phyloP scores from a whole-genome alignment of 2,329 filamentous ascomycete genomes.

The Cercospora beticola region DNA sequence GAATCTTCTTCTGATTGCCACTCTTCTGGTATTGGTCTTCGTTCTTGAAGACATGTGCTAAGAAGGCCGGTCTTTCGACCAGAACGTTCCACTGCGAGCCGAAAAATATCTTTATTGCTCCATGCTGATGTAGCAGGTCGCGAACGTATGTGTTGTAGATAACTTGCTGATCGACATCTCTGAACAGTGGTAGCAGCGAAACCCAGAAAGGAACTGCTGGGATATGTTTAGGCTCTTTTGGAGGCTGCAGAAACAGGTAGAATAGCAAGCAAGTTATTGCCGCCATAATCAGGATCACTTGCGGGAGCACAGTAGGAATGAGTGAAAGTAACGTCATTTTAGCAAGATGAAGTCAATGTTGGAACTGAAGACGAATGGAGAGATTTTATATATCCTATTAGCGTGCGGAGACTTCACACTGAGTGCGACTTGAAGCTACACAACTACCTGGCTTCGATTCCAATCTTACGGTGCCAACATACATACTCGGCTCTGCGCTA shows the following conservation, averaged over 20 bases:
- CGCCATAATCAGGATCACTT: background rate
- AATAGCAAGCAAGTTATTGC: background rate
- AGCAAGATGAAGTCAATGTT: background rate
- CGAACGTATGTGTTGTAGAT: slow-evolving; percentile 5
- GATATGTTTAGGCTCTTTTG: slow-evolving; percentile 2
- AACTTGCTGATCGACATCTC: slow-evolving; percentile 3
- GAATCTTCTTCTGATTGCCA: slow-evolving; percentile 14
- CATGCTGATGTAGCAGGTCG: background rate
- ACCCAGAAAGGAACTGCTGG: slow-evolving; percentile 14
- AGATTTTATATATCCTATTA: background rate
- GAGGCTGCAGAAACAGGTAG: background rate
- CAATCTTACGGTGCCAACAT: too few relatives aligned
- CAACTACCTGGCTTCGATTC: too few relatives aligned
- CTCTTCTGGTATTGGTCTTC: slow-evolving; percentile 8
- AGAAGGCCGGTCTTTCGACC: background rate
- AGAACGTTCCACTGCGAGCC: slow-evolving; percentile 11
- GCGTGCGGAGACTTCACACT: too few relatives aligned
- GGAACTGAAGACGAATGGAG: background rate
- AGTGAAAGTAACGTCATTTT: background rate
- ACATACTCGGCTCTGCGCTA: too few relatives aligned
- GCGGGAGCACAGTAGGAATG: too few relatives aligned
- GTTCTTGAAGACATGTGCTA: slow-evolving; percentile 9
- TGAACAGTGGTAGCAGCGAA: slow-evolving; percentile 3
- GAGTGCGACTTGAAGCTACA: too few relatives aligned
- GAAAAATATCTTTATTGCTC: slow-evolving; percentile 16